A percentile compares a stretch with the other conserved stretches of the same genome.
phyloP scores from a whole-genome alignment of 176 grass and related monocot species.

The Tuctoria greenei region DNA sequence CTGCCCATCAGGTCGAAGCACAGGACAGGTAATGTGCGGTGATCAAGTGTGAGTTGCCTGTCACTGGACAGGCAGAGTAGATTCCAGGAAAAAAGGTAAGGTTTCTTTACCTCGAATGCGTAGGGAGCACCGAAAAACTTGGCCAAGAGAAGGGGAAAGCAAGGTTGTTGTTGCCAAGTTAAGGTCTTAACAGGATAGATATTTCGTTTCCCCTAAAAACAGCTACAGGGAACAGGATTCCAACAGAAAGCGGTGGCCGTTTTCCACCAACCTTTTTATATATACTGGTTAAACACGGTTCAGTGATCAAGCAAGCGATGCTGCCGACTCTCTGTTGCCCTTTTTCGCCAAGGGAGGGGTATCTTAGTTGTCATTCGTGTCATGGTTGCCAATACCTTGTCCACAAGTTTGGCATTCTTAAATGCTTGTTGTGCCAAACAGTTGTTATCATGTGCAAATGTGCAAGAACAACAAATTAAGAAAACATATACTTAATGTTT shows the following conservation, averaged over 20 bases:
- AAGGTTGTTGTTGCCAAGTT: constrained; percentile 30
- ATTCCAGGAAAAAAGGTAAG: background rate
- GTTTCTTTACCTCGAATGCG: constrained; percentile 12
- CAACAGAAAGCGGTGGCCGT: constrained; percentile 5
- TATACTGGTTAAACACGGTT: constrained; percentile 32
- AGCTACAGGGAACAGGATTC: constrained; percentile 16
- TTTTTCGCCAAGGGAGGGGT: background rate
- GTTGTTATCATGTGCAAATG: constrained; percentile 24
- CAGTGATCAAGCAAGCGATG: constrained; percentile 13
- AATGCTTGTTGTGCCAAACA: background rate
- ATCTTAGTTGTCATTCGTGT: background rate
- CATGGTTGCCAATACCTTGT: constrained; percentile 11
- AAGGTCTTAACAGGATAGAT: constrained; percentile 10
- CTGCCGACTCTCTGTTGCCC: background rate
- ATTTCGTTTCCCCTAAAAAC: constrained; percentile 23
- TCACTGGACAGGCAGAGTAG: constrained; percentile 27
- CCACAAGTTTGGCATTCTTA: constrained; percentile 5
- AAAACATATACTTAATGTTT: background rate
- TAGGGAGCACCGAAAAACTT: constrained; percentile 6
- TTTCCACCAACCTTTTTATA: constrained; percentile 8
- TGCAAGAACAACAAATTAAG: constrained; percentile 21
- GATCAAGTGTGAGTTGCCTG: constrained; percentile 24
- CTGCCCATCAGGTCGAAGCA: background rate
- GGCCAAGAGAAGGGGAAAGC: constrained; percentile 17
- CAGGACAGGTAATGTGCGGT: too few species aligned